Evolutionary conservation across 2,329 filamentous ascomycete genomes (phyloP), one percentile per base, ranked within the genome.

Genomic region (Apiospora arundinis): DNA sequence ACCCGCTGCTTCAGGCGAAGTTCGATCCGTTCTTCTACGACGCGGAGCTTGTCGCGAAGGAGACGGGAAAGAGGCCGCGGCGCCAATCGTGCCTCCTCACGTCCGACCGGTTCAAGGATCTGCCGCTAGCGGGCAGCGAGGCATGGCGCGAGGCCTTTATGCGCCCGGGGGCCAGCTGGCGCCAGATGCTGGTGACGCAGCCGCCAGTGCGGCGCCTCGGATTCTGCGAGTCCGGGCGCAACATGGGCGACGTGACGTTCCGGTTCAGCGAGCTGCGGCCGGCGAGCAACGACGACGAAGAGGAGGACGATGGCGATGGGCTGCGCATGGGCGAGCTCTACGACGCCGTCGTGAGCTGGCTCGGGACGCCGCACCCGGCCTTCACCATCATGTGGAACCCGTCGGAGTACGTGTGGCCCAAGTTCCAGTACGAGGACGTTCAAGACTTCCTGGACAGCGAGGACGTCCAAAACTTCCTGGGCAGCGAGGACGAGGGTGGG

Each of bases 111-210:
- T 56, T 56, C 49, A 12, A 28, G 14, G 49, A 3, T 16, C 25
- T 32, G 16, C 16, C 25, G 49, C 49, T 56, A 5, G 49, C 25
- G 25, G 23, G 25, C 14, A 21, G 12, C 48, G 32, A 8, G 42
- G 65, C n/a, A 11, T 28, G 21, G 49, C 25, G 49, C 49, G 25
- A 6, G 49, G 49, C 25, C 25, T 68, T 25, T n/a, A 25, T 18
- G 56, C 67, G 48, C n/a, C 63, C 46, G 23, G 46, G 56, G 4
- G 48, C 14, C 18, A 42, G 42, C 37, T 73, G 72, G 72, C 60
- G 68, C 4, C 37, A 44, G 4, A 73, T 73, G 70, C 70, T 73
- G 12, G 40, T 70, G 11, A 60, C 67, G n/a, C 70, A 71, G 66
- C 70, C 72, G n/a, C 72, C 72, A 6, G 12, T 60, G 63, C 63